Percentiles rank a stretch among this genome's conserved stretches.
phyloP scores from a whole-genome alignment of 352 stramenopile genomes.

The Globisporangium apiculatum region DNA sequence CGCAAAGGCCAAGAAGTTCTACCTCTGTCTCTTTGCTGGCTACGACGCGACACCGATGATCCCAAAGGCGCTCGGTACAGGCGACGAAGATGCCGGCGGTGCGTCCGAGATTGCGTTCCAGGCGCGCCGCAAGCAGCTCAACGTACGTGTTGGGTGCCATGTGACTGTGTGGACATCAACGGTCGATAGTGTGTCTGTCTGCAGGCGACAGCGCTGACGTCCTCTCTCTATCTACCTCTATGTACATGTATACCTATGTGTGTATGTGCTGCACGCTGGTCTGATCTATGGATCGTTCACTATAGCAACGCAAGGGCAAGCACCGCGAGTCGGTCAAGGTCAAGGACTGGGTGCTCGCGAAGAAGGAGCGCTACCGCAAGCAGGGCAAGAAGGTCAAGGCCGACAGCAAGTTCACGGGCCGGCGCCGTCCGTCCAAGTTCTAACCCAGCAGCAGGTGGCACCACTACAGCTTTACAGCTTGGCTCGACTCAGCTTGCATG shows the following conservation, averaged over 20 bases:
- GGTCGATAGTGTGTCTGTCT: neutral
- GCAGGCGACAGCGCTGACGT: neutral
- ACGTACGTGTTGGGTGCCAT: constrained; percentile 20
- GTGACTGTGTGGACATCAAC: neutral
- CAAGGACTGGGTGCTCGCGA: constrained; percentile 96
- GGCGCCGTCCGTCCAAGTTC: constrained; percentile 94
- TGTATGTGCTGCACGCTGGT: neutral
- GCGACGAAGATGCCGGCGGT: constrained; percentile 16
- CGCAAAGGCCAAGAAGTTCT: constrained; percentile 99
- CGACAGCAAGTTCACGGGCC: constrained; percentile 98
- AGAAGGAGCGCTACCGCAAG: constrained; percentile 97
- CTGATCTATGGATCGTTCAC: too few species aligned
- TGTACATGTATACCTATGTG: constrained; percentile 2
- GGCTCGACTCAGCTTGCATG: too few species aligned
- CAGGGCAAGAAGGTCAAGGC: constrained; percentile 96
- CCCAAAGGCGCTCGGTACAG: constrained; percentile 74
- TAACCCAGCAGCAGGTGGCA: constrained; percentile 37
- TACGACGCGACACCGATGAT: constrained; percentile 74
- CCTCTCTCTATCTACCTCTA: constrained; percentile 6
- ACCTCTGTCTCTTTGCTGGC: constrained; percentile 96
- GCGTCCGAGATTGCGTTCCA: constrained; percentile 58
- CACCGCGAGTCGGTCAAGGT: constrained; percentile 49
- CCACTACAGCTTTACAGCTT: too few species aligned
- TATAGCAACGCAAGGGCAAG: constrained; percentile 45
- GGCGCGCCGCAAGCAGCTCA: constrained; percentile 44